Conservation (phyloP, 371 early-diverging fungal genomes). For the Mucor plumbeus region DNA sequence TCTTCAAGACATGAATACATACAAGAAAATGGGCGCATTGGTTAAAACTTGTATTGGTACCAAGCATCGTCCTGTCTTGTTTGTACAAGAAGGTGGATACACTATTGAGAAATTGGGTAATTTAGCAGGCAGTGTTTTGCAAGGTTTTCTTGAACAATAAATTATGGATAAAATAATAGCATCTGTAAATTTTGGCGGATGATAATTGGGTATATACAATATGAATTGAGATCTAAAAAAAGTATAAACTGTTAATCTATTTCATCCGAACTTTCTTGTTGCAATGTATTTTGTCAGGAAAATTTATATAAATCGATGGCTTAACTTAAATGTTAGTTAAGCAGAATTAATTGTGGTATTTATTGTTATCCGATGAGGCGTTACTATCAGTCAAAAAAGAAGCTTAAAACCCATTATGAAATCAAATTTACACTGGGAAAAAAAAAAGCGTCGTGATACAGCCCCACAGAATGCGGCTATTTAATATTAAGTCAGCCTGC, state of each 20-base stretch:
- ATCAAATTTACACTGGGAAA: conserved; percentile 3
- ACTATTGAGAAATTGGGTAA: conserved; percentile 61
- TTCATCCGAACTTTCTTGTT: too few relatives aligned
- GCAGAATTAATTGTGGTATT: neutral
- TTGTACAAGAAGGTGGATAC: conserved; percentile 81
- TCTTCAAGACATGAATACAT: conserved; percentile 43
- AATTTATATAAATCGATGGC: neutral
- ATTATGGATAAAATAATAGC: neutral
- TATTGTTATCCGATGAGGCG: neutral
- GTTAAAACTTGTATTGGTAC: conserved; percentile 38
- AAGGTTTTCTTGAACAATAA: conserved; percentile 47
- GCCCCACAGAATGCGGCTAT: neutral
- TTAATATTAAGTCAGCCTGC: neutral
- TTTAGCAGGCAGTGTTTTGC: conserved; percentile 63
- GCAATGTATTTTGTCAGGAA: neutral
- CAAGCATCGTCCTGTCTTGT: conserved; percentile 57
- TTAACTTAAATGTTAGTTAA: neutral
- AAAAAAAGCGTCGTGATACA: neutral
- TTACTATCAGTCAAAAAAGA: neutral
- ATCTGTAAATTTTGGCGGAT: neutral
- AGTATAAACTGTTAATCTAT: too few relatives aligned
- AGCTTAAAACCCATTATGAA: conserved; percentile 4
- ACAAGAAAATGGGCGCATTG: conserved; percentile 55
- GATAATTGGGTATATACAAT: neutral
- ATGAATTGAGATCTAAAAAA: neutral